Evolutionary conservation across 768 basidiomycete genomes (phyloP), one percentile per base, ranked within the genome.

Genomic region (Leccinum truebloodii): DNA sequence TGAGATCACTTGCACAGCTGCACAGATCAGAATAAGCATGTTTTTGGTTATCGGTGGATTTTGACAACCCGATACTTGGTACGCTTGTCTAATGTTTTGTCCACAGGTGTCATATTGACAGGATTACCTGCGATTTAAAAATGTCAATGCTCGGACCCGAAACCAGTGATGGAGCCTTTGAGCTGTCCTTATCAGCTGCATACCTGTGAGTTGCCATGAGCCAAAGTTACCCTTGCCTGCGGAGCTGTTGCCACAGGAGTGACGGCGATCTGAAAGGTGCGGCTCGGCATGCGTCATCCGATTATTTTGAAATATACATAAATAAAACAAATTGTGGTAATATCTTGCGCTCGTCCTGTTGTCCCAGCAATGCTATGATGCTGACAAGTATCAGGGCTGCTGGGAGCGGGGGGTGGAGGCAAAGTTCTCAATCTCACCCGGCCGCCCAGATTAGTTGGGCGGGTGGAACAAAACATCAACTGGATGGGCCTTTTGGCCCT

Each of bases 311-410:
- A 62, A 57, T 51, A 59, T 35, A 41, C 53, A 60, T 32, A 48
- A 59, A 64, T 55, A 64, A 66, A 41, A 24, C 34, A 46, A 53
- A 56, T 55, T 46, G 58, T 59, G 64, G 59, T 54, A 56, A 50
- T 26, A 52, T 46, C 46, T 20, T 62, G 50, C 28, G 46, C 54
- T 22, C 52, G 4, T 52, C 51, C 30, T 44, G 62, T 59, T 48
- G 58, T 24, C 30, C n/a, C 41, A 55, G 37, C 46, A n/a, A 57
- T 22, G 50, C 9, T n/a, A 22, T 22, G 14, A 54, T 39, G 22
- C 26, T 52, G 49, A 26, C 24, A 59, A 61, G 24, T 7, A 54
- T 52, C 39, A 39, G 30, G 34, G 22, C n/a, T 39, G 37, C 35
- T 53, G 54, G 52, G 62, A 62, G 48, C 39, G 20, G 52, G 32